Percentiles rank a stretch among this genome's conserved stretches.
These are phyloP conservation scores for Paratinospora sagittata DNA, from an alignment of 164 flowering plant species.

Conservation along the genomic window DNA sequence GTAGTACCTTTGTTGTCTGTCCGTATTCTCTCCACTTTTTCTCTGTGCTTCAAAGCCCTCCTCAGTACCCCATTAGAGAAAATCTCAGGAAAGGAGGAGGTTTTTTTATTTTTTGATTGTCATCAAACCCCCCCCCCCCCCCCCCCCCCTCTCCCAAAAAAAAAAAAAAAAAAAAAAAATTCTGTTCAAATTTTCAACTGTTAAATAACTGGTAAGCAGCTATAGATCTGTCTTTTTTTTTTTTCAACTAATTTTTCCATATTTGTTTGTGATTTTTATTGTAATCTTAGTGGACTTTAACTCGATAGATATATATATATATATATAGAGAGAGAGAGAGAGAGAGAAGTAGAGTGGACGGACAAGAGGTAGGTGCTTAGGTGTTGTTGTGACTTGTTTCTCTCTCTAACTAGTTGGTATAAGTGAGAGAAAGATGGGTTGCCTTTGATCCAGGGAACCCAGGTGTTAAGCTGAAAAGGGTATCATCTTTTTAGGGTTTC, in stretches of 20 bases:
- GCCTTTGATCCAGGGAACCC: conserved; percentile 30
- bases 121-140: not conserved
- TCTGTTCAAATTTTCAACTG: not conserved
- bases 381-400: not conserved
- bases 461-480: conserved; percentile 18
- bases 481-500: conserved; percentile 16
- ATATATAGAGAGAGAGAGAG: not conserved
- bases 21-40: not conserved
- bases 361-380: not conserved
- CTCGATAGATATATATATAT: too few species aligned
- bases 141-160: too few species aligned
- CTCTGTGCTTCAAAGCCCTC: not conserved
- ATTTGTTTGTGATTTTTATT: not conserved
- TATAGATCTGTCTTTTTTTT: conserved; percentile 2
- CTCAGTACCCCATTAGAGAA: not conserved
- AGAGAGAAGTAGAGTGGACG: not conserved
- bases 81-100: not conserved
- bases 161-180: too few species aligned
- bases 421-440: conserved; percentile 12
- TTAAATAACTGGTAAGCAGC: conserved; percentile 17
- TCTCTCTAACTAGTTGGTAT: not conserved
- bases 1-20: not conserved
- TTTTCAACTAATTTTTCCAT: too few species aligned
- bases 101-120: too few species aligned
- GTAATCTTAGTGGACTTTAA: not conserved